Base-by-base conservation (phyloP, 139 green algal genomes). In the Chlorella vulgaris region DNA sequence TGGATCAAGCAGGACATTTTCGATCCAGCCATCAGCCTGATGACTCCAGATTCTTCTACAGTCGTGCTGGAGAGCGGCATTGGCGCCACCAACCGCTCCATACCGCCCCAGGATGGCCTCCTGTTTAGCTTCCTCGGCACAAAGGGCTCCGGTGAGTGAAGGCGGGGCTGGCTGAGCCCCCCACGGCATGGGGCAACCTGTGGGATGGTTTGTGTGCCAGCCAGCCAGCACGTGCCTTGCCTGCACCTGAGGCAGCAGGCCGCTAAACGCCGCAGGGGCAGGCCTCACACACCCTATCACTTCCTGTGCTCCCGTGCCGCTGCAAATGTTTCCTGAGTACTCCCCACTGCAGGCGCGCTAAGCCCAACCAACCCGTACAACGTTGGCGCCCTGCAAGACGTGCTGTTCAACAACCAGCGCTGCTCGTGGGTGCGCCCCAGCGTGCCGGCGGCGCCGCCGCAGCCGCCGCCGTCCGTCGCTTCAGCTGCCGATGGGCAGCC, bases 351-450 rank as follows among this genome's bases (percentile, higher is more conserved):
- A 91, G 55, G 35, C 6, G 38, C 10, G 31, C 19, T 47, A 39
- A 85, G n/a, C 7, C 39, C n/a, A 26, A 61, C 40, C 55, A 91
- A 90, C 22, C 85, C 85, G 0, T 90, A 89, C 62, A 80, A 83
- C 10, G 66, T 84, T n/a, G 71, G 70, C 5, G 33, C 81, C 2
- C 53, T 74, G 24, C 35, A 74, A 47, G 53, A 63, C 26, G 42
- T 91, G 47, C 78, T 77, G 29, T 82, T 94, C 33, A 93, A 94
- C 79, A 94, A 94, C 83, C 84, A 91, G 76, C 63, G 76, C 28
- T 94, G 90, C 82, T 66, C 33, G 40, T 68, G 78, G 84, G 60
- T 35, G 40, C 67, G 39, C 35, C 67, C 1, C 33, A 43, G 6
- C 8, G 22, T 22, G 5, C 19, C 10, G 28, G 65, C 65, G 18